Evolutionary conservation across 306 rosid species (phyloP), one percentile per base, ranked within the genome.

Genomic region (Acacia melanoxylon): DNA sequence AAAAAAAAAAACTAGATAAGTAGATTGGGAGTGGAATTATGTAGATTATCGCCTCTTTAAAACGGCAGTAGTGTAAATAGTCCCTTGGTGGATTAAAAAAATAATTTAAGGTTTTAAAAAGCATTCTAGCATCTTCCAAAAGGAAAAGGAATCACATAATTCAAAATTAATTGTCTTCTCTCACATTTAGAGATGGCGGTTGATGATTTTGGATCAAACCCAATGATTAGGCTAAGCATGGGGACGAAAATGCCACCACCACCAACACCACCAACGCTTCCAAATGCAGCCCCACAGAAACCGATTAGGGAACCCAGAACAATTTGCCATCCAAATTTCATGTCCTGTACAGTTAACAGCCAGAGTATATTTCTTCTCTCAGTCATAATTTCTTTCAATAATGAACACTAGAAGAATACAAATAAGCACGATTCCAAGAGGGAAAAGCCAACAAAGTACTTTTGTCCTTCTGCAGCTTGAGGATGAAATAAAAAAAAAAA

Each of bases 201-300:
- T 0, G 99, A 78, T 3, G 99, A 91, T 83, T 96, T 96, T 8
- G 94, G 85, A 90, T 96, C 99, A 79, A 93, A 96, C 4, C 99
- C 99, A 79, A 96, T 79, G 71, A 93, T 86, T 6, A 96, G 87
- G 78, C 86, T 92, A 63, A 93, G 97, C 99, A 96, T 96, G 13
- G 99, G 99, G 73, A 96, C 99, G 25, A 92, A 96, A 78, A 96
- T 93, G 69, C 99, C 99, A 37, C 99, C 99, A 2, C 99, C 99
- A 65, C 99, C 99, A 40, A 95, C 96, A 20, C 99, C 99, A 16
- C 99, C 99, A 1, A 96, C 97, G 76, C 99, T 96, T 76, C 99
- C 98, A 77, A 92, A 96, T 4, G 99, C 94, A 0, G 94, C 99
- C 62, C 99, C 99, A 74, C 88, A 88, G 74, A 96, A 96, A 42